Base-by-base conservation (phyloP, 2,329 filamentous ascomycete species). In the Chalaropsis thielavioides region DNA sequence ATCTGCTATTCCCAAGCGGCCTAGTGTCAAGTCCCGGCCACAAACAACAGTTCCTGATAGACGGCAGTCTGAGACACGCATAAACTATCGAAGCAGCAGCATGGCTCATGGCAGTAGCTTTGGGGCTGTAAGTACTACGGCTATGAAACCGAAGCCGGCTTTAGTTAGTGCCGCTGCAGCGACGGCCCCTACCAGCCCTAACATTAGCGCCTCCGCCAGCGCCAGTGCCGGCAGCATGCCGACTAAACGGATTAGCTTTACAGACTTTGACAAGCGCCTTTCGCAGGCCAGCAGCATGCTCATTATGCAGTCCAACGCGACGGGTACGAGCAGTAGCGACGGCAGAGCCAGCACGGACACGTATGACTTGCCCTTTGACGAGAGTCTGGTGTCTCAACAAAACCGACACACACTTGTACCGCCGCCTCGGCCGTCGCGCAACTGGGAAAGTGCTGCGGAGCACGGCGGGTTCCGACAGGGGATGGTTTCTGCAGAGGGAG, bases 231-330 rank as follows among this genome's bases (percentile, higher is more conserved):
- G 27, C 5, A 40, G 19, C 11, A 64, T 54, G 61, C 83, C 80
- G 71, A 74, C 75, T 59, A 85, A 84, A 74, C 77, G 81, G 67
- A 77, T 83, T 64, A 84, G 81, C 74, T 83, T 86, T 69, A 81
- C 78, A 69, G 83, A 86, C 64, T 83, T 84, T 68, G 80, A 81
- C 59, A 83, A 81, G 71, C 76, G 81, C 68, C 72, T 86, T 64
- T 85, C 81, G 69, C 84, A 80, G 71, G 84, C 81, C 62, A 84
- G 81, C 71, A 84, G 80, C 72, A 73, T 84, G 70, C 75, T 86
- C 63, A 75, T 85, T 58, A 77, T 83, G 64, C 81, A 84, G 74
- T 81, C 81, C 67, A 83, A 83, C 71, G 75, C 76, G 67, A 78
- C 77, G 67, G 80, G 77, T 71, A 74, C 77, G 63, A 74, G 75